Evolutionary conservation across 2,329 filamentous ascomycete species (phyloP), one percentile per base, ranked within the genome.

Genomic region (Alternaria burnsii): DNA sequence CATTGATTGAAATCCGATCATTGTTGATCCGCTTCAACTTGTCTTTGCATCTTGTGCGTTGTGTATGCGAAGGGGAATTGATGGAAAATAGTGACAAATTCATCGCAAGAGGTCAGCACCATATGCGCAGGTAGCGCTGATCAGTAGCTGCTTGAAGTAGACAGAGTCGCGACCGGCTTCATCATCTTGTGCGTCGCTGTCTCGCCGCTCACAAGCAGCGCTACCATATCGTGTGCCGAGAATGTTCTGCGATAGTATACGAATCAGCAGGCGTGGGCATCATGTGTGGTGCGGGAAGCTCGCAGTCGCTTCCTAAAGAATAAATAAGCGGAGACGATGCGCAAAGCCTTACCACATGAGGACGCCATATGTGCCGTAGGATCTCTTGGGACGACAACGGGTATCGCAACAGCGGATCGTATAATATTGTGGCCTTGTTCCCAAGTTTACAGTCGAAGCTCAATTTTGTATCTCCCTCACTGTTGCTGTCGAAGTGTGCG

Each of bases 291-390:
- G 6, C 32, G 32, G 32, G 32, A 6, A 36, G 5, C 32, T 36
- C 32, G 32, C 32, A 36, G 14, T 14, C 32, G 11, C 32, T 36
- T 36, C 32, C 32, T 36, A 36, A 36, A 36, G 32, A 36, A 36
- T 10, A 52, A 40, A 40, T 38, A 40, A 18, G 48, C 32, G 48
- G 48, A 52, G 48, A 40, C 32, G 20, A 38, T 52, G 20, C 34
- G 34, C 48, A 52, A 20, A 52, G n/a, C 22, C 32, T 40, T 52
- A 36, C 48, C 48, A 11, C 3, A 52, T 52, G 34, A 36, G 28
- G 48, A 40, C 32, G 32, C 48, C 22, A 38, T 22, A 40, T 34
- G 48, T 52, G 48, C 48, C 22, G 34, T 52, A 40, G 48, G 47
- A 51, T 38, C 22, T 32, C 11, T 22, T 14, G 22, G 20, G 32